Base-by-base conservation (phyloP, 305 asterid genomes). In the Nicotiana rustica region DNA sequence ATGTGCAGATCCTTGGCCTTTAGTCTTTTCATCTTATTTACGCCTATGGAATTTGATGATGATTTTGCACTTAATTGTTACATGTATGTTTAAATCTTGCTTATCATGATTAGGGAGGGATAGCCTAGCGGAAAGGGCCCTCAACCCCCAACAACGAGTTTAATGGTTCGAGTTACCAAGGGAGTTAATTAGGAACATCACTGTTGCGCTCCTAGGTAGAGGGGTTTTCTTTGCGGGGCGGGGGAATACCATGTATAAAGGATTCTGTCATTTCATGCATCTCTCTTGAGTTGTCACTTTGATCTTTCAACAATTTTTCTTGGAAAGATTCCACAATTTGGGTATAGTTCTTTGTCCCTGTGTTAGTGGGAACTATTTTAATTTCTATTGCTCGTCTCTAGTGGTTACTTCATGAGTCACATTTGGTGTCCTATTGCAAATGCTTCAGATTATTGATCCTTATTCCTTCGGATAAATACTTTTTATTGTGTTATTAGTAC, bases 311-410 rank as follows among this genome's bases (percentile, higher is more conserved):
- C 15, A 12, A 55, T 55, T 12, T 55, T 13, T 14, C 59, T 14
- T 14, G 59, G 14, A 55, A 14, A 55, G 35, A 41, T 41, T 41
- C 12, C 77, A 41, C 33, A 69, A 41, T 10, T 69, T 69, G 33
- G 77, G 59, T 68, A 38, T 38, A 4, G 56, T 69, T 69, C 59
- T 41, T 41, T 41, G 77, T 18, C 57, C 77, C 35, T 15, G 18
- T 69, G 77, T 69, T 7, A 41, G 13, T 69, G 77, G 77, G 44
- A 41, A 69, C 77, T 69, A 18, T 69, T 41, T 69, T 69, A 69
- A 41, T 38, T 8, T 41, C 49, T 38, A 18, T 38, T 69, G 17
- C 5, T 69, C 18, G 57, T 69, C 19, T 41, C 57, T n/a, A 69
- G 59, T 41, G 47, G 57, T 69, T 69, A 10, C 77, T 10, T 69